Evolutionary conservation across 75 land plant genomes (phyloP).

Genomic region (Pinus tabuliformis): DNA sequence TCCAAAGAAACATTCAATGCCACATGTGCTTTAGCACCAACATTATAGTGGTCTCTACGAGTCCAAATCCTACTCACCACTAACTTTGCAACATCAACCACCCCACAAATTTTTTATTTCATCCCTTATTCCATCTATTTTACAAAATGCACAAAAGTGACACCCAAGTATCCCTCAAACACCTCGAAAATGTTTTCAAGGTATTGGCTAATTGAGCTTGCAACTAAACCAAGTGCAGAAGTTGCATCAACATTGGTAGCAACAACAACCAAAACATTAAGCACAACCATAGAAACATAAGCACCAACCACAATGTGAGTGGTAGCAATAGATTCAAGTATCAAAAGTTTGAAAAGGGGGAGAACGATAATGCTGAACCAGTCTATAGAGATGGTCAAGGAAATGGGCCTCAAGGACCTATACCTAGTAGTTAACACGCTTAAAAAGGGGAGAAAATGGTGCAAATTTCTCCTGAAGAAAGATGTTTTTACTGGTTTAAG

Average conservation of each 20-base stretch:
- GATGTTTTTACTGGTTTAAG: constrained; percentile 29
- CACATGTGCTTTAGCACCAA: constrained; percentile 33
- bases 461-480: constrained; percentile 35
- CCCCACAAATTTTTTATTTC: constrained; percentile 29
- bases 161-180: constrained; percentile 18
- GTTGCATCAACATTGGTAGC: constrained; percentile 47
- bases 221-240: constrained; percentile 18
- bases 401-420: constrained; percentile 25
- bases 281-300: constrained; percentile 30
- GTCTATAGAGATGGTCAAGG: constrained; percentile 27
- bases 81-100: constrained; percentile 10
- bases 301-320: constrained; percentile 17
- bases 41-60: constrained; percentile 17
- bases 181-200: constrained; percentile 17
- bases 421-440: constrained; percentile 23
- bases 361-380: constrained; percentile 35
- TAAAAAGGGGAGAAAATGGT: constrained; percentile 38
- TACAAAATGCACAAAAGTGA: constrained; percentile 45
- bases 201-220: constrained; percentile 13
- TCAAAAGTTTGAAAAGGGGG: constrained; percentile 54
- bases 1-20: constrained; percentile 18
- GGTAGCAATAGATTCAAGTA: constrained; percentile 36
- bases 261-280: constrained; percentile 46
- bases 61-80: constrained; percentile 23
- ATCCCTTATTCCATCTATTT: constrained; percentile 26